A percentile compares a stretch with the other conserved stretches of the same genome.
phyloP scores from a whole-genome alignment of 352 stramenopile genomes.

The Phytophthora quininea region DNA sequence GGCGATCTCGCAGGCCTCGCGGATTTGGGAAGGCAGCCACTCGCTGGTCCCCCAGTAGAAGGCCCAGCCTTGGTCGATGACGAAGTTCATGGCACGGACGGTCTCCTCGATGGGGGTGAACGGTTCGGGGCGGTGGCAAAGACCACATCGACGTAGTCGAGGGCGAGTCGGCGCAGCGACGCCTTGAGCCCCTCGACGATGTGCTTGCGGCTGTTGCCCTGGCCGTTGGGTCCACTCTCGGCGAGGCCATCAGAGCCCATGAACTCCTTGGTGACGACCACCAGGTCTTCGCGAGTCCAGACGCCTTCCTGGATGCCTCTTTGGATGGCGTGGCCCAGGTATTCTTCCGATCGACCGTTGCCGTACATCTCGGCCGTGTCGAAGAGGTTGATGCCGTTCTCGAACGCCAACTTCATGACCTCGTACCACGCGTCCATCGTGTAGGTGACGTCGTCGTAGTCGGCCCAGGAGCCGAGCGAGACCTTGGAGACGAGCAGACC shows the following conservation, averaged over 20 bases:
- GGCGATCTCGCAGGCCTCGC: constrained; percentile 20
- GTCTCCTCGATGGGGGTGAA: constrained; percentile 64
- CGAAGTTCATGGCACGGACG: constrained; percentile 61
- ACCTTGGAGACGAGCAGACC: constrained; percentile 50
- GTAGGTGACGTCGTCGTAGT: constrained; percentile 6
- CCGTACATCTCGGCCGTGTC: constrained; percentile 35
- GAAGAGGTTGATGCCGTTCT: constrained; percentile 56
- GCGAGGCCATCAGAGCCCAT: constrained; percentile 18
- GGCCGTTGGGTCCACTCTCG: constrained; percentile 21
- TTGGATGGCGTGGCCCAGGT: constrained; percentile 49
- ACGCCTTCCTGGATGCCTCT: constrained; percentile 36
- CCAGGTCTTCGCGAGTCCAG: constrained; percentile 52
- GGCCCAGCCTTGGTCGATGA: constrained; percentile 59
- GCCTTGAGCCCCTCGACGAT: constrained; percentile 51
- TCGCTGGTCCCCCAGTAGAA: constrained; percentile 62
- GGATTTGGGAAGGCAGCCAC: constrained; percentile 53
- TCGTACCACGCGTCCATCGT: constrained; percentile 25
- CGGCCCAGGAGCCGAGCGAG: constrained; percentile 35
- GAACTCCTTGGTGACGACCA: constrained; percentile 64
- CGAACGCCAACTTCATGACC: constrained; percentile 20
- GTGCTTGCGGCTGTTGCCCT: constrained; percentile 39
- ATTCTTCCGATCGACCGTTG: constrained; percentile 13
- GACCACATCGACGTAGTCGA: constrained; percentile 57
- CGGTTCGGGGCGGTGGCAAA: constrained; percentile 61
- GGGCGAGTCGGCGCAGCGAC: constrained; percentile 41